These are phyloP conservation scores for Pseudocercospora fuligena DNA, from an alignment of 2,329 filamentous ascomycete species.

Conservation along the genomic window DNA sequence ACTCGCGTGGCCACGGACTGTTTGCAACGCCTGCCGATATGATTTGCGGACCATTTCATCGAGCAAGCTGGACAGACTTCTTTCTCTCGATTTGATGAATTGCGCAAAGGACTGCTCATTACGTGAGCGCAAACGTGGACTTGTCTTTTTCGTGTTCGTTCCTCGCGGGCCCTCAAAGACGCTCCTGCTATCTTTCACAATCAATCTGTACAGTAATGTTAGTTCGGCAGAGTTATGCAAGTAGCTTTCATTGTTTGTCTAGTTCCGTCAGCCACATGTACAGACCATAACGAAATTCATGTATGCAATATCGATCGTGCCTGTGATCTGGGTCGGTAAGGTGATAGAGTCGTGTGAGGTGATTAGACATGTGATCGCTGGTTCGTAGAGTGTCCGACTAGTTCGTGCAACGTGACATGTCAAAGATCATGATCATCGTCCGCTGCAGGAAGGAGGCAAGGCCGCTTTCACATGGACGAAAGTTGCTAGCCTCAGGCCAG, in stretches of 20 bases:
- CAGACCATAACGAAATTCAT: background rate
- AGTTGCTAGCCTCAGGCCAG: background rate
- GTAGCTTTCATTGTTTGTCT: too few relatives aligned
- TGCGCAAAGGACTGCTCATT: background rate
- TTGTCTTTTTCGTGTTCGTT: background rate
- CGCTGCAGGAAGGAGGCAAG: too few relatives aligned
- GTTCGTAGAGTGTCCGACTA: too few relatives aligned
- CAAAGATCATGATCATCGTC: too few relatives aligned
- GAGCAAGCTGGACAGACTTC: background rate
- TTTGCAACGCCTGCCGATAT: background rate
- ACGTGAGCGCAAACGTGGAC: background rate
- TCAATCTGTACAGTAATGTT: background rate
- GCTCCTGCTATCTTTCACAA: background rate
- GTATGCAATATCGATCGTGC: background rate
- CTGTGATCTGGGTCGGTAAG: too few relatives aligned
- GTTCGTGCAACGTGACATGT: too few relatives aligned
- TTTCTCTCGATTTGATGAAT: background rate
- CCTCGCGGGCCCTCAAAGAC: background rate
- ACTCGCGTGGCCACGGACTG: background rate
- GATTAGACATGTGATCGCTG: too few relatives aligned
- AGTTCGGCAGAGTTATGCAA: too few relatives aligned
- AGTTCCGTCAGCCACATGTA: background rate
- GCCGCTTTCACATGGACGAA: too few relatives aligned
- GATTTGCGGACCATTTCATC: background rate
- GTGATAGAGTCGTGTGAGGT: too few relatives aligned